Conservation (phyloP, 139 green algal species). For the Auxenochlorella pyrenoidosa region DNA sequence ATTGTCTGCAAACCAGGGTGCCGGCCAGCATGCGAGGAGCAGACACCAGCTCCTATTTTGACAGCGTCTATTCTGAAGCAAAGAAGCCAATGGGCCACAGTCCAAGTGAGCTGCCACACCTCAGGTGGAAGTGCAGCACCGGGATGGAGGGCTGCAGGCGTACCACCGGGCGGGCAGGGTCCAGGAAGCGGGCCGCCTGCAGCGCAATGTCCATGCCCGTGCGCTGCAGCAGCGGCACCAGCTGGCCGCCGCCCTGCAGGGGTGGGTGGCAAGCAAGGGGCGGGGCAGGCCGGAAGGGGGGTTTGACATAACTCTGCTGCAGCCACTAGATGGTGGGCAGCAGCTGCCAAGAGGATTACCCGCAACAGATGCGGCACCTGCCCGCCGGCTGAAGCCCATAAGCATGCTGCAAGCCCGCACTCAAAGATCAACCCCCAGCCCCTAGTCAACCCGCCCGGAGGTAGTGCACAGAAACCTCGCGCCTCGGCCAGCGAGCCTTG, state of each 20-base stretch:
- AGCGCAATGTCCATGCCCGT: constrained; percentile 54
- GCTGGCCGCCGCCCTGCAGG: constrained; percentile 3
- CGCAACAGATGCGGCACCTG: no score
- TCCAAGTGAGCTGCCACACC: not conserved
- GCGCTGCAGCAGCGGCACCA: constrained; percentile 69
- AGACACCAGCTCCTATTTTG: no score
- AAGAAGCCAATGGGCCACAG: no score
- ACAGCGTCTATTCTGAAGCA: no score
- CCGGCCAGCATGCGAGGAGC: no score
- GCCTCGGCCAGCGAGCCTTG: not conserved
- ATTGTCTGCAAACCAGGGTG: no score
- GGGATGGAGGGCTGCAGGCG: constrained; percentile 63
- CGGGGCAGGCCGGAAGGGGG: not conserved
- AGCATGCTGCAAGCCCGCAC: no score
- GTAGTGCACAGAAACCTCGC: no score
- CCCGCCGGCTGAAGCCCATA: not conserved
- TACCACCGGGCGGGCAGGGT: constrained; percentile 57
- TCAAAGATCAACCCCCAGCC: no score
- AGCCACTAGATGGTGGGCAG: not conserved
- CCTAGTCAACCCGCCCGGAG: no score
- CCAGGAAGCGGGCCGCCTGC: constrained; percentile 46
- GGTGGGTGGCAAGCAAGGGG: not conserved
- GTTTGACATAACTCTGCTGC: not conserved
- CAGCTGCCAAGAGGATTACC: not conserved
- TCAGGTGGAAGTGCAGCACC: constrained; percentile 75